A percentile compares a stretch with the other conserved stretches of the same genome.
These are phyloP conservation scores for Penstemon newberryi DNA, from an alignment of 257 asterid species.

Conservation along the genomic window DNA sequence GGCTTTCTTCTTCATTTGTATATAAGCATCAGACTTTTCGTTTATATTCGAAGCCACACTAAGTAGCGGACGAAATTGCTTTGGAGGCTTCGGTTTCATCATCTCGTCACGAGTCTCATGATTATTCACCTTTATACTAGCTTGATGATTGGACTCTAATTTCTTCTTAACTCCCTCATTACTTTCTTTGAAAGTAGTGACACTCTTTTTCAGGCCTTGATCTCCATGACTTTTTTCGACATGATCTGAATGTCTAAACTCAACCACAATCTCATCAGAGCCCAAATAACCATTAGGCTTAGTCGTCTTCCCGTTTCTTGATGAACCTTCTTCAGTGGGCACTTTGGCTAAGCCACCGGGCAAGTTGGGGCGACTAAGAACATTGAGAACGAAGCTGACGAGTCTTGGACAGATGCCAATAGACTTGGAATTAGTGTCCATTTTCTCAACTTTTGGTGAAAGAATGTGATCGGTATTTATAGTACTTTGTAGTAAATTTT, in stretches of 20 bases:
- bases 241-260: constrained; percentile 1
- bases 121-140: not conserved
- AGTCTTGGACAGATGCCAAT: constrained; percentile 41
- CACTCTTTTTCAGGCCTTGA: not conserved
- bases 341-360: constrained; percentile 25
- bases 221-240: not conserved
- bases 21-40: constrained; percentile 52
- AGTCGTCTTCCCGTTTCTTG: constrained; percentile 20
- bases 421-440: constrained; percentile 31
- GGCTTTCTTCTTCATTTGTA: constrained; percentile 51
- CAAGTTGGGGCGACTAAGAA: constrained; percentile 11
- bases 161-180: constrained; percentile 2
- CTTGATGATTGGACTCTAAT: constrained; percentile 11
- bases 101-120: constrained; percentile 15
- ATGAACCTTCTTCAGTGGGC: constrained; percentile 24
- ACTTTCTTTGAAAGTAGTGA: not conserved
- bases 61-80: constrained; percentile 33
- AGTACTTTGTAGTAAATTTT: constrained; percentile 10
- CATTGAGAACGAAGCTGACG: constrained; percentile 37
- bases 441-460: constrained; percentile 19
- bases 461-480: constrained; percentile 20
- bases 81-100: constrained; percentile 19
- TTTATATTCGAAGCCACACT: constrained; percentile 47
- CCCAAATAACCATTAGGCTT: constrained; percentile 13
- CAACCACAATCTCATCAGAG: constrained; percentile 29